Base-by-base conservation (phyloP, 257 asterid genomes). In the Nemophila menziesii region DNA sequence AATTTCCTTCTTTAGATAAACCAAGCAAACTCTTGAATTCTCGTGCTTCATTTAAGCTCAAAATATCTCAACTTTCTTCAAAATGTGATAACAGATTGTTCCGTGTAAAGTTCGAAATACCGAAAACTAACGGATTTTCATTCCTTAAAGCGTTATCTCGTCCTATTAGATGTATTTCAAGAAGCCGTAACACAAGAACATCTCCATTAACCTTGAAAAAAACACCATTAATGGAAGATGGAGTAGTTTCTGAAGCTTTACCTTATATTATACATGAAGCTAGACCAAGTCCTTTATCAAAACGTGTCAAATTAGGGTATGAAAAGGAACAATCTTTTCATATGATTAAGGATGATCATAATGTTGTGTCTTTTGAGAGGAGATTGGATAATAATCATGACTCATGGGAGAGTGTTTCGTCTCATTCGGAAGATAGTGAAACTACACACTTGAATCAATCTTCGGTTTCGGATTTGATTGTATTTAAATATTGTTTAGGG, bases 51-150 rank as follows among this genome's bases (percentile, higher is more conserved):
- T 79, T 86, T 68, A 82, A 72, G 73, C 85, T 86, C 41, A 86
- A 82, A 68, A 82, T 86, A 68, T 74, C 94, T 48, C 78, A 86
- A 93, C 97, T 86, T 48, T 86, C 97, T 11, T 86, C 94, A 2
- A 82, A 82, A 80, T 74, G 92, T 22, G 85, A 82, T 29, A 79
- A 79, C 68, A 79, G 80, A 69, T 75, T 86, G 42, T 86, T 86
- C 62, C 57, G 64, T 61, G 73, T 86, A 38, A 74, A 62, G 73
- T 86, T 86, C 63, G 69, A 60, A 33, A 56, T 67, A 58, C 77
- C 82, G 33, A 41, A 62, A 48, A 51, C 64, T 51, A 69, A 85
- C 33, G 60, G 56, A 49, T 77, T 51, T 63, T 92, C 93, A 33
- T 86, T 82, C 66, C 71, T 74, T 0, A 80, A 69, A 66, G 56